Evolutionary conservation across 179 eudicot genomes (phyloP).

Genomic region (Corrigiola litoralis): DNA sequence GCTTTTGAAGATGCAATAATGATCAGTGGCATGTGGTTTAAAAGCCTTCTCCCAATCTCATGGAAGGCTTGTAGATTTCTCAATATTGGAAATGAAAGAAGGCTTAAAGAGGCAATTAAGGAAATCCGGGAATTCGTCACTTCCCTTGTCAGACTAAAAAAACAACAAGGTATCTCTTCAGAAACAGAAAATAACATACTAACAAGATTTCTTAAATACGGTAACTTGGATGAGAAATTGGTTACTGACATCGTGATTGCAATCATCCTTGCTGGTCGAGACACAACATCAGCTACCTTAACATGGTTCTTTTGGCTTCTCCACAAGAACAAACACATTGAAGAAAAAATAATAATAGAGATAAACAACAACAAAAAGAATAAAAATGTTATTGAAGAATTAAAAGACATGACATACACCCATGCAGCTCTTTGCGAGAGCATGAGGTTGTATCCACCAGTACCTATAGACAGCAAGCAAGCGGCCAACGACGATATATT

Average conservation of each 20-base stretch:
- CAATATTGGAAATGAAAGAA: constrained; percentile 43
- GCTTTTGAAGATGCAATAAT: constrained; percentile 33
- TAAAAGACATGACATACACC: constrained; percentile 51
- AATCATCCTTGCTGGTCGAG: constrained; percentile 61
- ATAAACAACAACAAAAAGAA: constrained; percentile 16
- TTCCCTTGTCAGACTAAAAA: constrained; percentile 33
- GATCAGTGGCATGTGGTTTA: constrained; percentile 34
- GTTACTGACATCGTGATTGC: constrained; percentile 54
- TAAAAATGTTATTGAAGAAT: constrained; percentile 31
- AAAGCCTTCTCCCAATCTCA: constrained; percentile 20
- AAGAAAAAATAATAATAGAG: constrained; percentile 41
- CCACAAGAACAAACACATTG: constrained; percentile 29
- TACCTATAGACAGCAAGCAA: constrained; percentile 37
- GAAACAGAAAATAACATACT: constrained; percentile 32
- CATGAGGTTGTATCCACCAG: constrained; percentile 73
- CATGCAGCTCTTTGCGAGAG: constrained; percentile 62
- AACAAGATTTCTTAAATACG: constrained; percentile 48
- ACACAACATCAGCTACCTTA: constrained; percentile 58
- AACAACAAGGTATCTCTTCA: constrained; percentile 14
- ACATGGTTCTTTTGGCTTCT: constrained; percentile 67
- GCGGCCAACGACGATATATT: constrained; percentile 42
- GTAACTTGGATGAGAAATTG: constrained; percentile 44
- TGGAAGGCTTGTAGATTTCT: constrained; percentile 46
- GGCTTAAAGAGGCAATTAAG: constrained; percentile 26
- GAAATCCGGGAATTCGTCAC: constrained; percentile 41